Conservation (phyloP, 2,329 filamentous ascomycete genomes). For the Pestalotiopsis sp. region DNA sequence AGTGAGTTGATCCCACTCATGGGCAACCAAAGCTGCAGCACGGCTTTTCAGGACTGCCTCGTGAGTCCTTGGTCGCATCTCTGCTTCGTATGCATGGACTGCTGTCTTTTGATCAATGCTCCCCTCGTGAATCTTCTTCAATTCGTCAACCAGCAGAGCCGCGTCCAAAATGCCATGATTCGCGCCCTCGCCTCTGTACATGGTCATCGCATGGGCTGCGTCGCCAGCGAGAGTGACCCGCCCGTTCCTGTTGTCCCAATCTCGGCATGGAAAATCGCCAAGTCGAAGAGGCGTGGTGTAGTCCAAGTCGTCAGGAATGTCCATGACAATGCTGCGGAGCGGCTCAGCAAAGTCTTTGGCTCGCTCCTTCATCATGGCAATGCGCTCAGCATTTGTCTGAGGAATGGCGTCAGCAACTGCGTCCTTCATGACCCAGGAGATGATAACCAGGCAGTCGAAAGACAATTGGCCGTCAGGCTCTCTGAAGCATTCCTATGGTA, state of each 20-base stretch:
- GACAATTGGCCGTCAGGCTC: constrained; percentile 31
- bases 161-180: constrained; percentile 44
- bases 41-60: constrained; percentile 13
- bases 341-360: constrained; percentile 35
- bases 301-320: constrained; percentile 41
- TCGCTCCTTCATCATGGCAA: constrained; percentile 41
- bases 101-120: neutral
- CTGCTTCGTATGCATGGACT: neutral
- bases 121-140: neutral
- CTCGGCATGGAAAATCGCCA: constrained; percentile 37
- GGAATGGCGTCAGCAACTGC: constrained; percentile 33
- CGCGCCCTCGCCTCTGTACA: constrained; percentile 45
- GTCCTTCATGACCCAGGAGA: constrained; percentile 45
- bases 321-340: constrained; percentile 42
- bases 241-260: constrained; percentile 44
- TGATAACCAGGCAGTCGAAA: constrained; percentile 45
- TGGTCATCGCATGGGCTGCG: constrained; percentile 61
- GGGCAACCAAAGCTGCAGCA: constrained; percentile 24
- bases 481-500: neutral
- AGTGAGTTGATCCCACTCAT: neutral
- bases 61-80: constrained; percentile 4
- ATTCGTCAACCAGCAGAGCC: constrained; percentile 25
- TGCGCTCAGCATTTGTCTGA: constrained; percentile 28
- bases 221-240: constrained; percentile 53
- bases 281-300: constrained; percentile 15